Percentiles rank a stretch among this genome's conserved stretches.
These are phyloP conservation scores for Scenedesmus sp. DNA, from an alignment of 163 green algal species.

Conservation along the genomic window DNA sequence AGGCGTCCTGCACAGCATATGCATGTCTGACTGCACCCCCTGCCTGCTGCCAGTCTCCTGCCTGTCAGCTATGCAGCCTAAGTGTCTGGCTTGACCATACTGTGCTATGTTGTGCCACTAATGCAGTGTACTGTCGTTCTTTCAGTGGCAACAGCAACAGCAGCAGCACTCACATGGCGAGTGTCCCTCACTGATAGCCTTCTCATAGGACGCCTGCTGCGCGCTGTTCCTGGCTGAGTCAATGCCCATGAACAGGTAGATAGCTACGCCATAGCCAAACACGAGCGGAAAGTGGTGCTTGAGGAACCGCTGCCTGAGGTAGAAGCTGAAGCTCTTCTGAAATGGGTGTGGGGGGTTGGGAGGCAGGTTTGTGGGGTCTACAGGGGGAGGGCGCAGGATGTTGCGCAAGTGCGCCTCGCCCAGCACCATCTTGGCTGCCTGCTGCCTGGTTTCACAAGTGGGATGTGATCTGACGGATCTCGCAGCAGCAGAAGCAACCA, in stretches of 20 bases:
- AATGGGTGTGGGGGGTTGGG: slow-evolving; percentile 70
- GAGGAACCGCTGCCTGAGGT: slow-evolving; percentile 54
- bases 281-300: slow-evolving; percentile 50
- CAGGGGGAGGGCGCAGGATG: slow-evolving; percentile 69
- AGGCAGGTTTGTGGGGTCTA: slow-evolving; percentile 51
- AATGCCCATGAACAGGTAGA: slow-evolving; percentile 65
- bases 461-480: background rate
- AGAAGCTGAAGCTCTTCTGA: slow-evolving; percentile 66
- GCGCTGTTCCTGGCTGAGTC: slow-evolving; percentile 58
- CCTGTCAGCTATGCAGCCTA: background rate
- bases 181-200: slow-evolving; percentile 63
- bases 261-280: slow-evolving; percentile 57
- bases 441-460: background rate
- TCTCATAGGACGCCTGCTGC: slow-evolving; percentile 70
- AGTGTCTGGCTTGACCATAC: background rate
- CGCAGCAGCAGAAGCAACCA: background rate
- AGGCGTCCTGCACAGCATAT: background rate
- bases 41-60: background rate
- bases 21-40: background rate
- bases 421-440: slow-evolving; percentile 58
- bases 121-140: background rate
- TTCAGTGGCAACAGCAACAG: background rate
- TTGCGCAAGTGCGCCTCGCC: slow-evolving; percentile 64
- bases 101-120: background rate
- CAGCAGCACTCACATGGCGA: slow-evolving; percentile 64